Evolutionary conservation across 345 rosid species (phyloP).

Genomic region (Anastatica hierochuntica): DNA sequence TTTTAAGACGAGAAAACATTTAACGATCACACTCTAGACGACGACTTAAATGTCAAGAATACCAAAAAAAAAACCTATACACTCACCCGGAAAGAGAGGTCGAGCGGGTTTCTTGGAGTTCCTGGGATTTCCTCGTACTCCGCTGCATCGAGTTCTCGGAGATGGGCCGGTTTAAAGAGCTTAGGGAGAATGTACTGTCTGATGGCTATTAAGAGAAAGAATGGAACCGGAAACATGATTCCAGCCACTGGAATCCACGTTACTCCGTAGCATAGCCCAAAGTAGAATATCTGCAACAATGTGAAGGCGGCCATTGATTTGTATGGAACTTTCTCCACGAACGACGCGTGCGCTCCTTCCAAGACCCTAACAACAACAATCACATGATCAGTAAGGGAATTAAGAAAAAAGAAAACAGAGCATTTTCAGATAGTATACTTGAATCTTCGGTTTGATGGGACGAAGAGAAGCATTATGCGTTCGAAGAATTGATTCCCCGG

Average conservation of each 20-base stretch:
- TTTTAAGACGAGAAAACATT: too few relatives aligned
- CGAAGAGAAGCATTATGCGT: slow-evolving; percentile 55
- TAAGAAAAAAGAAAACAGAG: background rate
- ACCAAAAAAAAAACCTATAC: too few relatives aligned
- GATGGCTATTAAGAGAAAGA: slow-evolving; percentile 63
- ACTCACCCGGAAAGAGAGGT: slow-evolving; percentile 22
- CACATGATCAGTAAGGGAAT: background rate
- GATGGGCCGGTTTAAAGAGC: slow-evolving; percentile 33
- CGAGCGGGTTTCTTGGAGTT: slow-evolving; percentile 32
- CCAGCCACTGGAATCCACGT: slow-evolving; percentile 90
- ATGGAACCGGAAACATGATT: slow-evolving; percentile 73
- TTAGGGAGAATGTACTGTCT: slow-evolving; percentile 68
- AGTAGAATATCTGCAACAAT: slow-evolving; percentile 47
- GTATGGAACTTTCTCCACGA: slow-evolving; percentile 65
- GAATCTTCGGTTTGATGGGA: slow-evolving; percentile 49
- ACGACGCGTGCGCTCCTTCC: slow-evolving; percentile 65
- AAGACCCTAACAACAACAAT: slow-evolving; percentile 45
- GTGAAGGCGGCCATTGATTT: slow-evolving; percentile 47
- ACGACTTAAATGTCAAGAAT: too few relatives aligned
- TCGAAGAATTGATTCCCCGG: slow-evolving; percentile 90
- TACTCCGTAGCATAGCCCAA: slow-evolving; percentile 57
- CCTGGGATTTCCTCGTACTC: slow-evolving; percentile 68
- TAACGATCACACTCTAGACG: too few relatives aligned
- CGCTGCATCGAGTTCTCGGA: slow-evolving; percentile 66
- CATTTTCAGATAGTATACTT: slow-evolving; percentile 27